Percentiles rank a stretch among this genome's conserved stretches.
Evolutionary conservation across 1,284 basidiomycete genomes (phyloP).

Genomic region (Anthracocystis panici-leucophaei): DNA sequence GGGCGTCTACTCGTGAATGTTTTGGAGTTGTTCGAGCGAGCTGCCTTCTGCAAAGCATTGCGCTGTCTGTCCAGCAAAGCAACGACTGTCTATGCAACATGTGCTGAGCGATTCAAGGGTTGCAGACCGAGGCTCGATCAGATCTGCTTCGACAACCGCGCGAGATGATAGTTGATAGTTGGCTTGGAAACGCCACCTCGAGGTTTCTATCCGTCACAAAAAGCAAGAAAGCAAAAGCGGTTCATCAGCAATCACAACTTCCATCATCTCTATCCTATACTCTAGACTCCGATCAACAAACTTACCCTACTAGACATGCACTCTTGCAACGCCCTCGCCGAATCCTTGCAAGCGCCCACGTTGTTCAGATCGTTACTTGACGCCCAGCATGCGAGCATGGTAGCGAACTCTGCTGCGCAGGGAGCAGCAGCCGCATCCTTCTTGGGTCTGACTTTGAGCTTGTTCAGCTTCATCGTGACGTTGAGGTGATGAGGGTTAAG

Average conservation of each 20-base stretch:
- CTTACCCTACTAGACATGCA: conserved; percentile 89
- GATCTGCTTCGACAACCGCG: conserved; percentile 63
- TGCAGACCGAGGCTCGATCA: conserved; percentile 10
- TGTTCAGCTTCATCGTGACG: conserved; percentile 62
- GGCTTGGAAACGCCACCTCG: conserved; percentile 54
- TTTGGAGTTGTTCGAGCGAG: neutral
- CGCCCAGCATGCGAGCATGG: conserved; percentile 94
- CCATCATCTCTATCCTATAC: neutral
- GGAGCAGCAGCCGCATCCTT: conserved; percentile 78
- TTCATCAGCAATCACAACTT: neutral
- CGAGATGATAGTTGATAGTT: conserved; percentile 69
- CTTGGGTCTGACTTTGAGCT: conserved; percentile 73
- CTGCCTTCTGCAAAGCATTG: neutral
- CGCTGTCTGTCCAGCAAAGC: neutral
- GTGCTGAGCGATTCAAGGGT: neutral
- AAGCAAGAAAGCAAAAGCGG: neutral
- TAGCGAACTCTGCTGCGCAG: conserved; percentile 81
- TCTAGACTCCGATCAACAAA: conserved; percentile 55
- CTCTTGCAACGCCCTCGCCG: conserved; percentile 78
- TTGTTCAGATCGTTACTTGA: conserved; percentile 80
- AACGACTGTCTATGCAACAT: neutral
- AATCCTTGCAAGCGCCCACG: conserved; percentile 75
- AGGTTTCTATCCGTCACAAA: conserved; percentile 26
- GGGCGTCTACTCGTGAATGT: neutral
- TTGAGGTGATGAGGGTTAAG: neutral